These are phyloP conservation scores for Colletotrichum incanum DNA, from an alignment of 2,329 filamentous ascomycete species.

Conservation along the genomic window DNA sequence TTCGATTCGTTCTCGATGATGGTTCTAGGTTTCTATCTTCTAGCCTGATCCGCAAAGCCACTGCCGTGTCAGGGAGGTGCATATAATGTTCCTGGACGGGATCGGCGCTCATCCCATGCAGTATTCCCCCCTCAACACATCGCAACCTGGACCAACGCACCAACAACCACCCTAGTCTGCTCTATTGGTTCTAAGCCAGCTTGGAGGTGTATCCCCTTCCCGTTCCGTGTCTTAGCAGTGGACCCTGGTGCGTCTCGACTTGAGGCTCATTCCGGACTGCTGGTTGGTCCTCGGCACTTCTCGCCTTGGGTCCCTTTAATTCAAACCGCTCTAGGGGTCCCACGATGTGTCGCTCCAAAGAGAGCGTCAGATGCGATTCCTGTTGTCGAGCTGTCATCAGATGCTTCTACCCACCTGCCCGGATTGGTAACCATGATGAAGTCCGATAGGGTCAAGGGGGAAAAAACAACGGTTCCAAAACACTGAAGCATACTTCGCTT, in stretches of 20 bases:
- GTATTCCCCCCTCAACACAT: neutral
- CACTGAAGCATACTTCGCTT: neutral
- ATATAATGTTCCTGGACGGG: slow-evolving; percentile 7
- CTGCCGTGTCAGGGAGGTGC: slow-evolving; percentile 33
- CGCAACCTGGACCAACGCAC: slow-evolving; percentile 2
- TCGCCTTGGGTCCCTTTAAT: slow-evolving; percentile 33
- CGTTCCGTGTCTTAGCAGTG: neutral
- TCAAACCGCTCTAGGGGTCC: slow-evolving; percentile 30
- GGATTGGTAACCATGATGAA: neutral
- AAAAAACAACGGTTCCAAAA: neutral
- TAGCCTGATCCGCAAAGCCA: slow-evolving; percentile 17
- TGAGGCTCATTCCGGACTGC: slow-evolving; percentile 17
- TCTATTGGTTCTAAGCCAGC: neutral
- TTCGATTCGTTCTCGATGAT: slow-evolving; percentile 34
- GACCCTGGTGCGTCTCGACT: slow-evolving; percentile 16
- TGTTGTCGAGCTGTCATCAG: neutral
- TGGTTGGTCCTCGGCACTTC: slow-evolving; percentile 33
- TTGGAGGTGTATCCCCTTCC: neutral
- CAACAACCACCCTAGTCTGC: neutral
- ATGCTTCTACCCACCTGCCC: slow-evolving; percentile 11
- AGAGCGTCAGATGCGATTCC: slow-evolving; percentile 2
- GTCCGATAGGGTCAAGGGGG: neutral
- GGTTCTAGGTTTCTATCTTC: neutral
- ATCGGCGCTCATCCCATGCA: slow-evolving; percentile 10
- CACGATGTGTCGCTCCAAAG: slow-evolving; percentile 15